Conservation (phyloP, 345 rosid genomes). For the Citrus medica region DNA sequence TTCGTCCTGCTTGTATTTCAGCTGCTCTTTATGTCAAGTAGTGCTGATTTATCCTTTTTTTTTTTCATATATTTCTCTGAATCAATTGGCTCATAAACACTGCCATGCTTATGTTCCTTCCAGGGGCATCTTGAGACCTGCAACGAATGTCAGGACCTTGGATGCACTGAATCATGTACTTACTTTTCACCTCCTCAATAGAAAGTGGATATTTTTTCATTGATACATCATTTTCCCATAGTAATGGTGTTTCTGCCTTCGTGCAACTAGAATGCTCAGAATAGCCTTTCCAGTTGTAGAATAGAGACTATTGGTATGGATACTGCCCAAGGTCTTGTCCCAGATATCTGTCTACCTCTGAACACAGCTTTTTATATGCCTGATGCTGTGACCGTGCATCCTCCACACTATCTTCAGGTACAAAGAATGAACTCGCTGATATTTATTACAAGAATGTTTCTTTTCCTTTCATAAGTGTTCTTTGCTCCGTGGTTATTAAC, state of each 20-base stretch:
- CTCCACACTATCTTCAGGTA: constrained; percentile 72
- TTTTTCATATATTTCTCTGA: neutral
- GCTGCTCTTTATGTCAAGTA: neutral
- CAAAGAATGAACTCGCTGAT: neutral
- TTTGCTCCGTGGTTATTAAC: constrained; percentile 17
- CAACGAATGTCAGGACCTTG: constrained; percentile 61
- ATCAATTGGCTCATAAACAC: neutral
- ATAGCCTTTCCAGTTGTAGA: constrained; percentile 66
- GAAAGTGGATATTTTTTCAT: constrained; percentile 1
- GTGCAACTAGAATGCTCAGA: constrained; percentile 77
- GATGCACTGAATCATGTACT: constrained; percentile 56
- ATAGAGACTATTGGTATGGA: constrained; percentile 57
- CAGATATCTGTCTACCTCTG: constrained; percentile 55
- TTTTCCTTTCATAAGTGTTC: neutral
- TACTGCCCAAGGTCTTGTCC: constrained; percentile 58
- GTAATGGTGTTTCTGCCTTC: constrained; percentile 11
- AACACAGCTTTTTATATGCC: constrained; percentile 78
- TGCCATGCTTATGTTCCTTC: neutral
- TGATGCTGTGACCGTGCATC: constrained; percentile 73
- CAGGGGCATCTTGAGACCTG: constrained; percentile 96
- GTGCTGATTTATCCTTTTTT: neutral
- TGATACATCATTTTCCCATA: constrained; percentile 1
- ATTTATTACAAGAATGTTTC: neutral
- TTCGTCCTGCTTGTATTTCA: neutral
- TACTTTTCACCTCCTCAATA: constrained; percentile 16